Evolutionary conservation across 441 rosid genomes (phyloP).

Genomic region (Daphne laureola): DNA sequence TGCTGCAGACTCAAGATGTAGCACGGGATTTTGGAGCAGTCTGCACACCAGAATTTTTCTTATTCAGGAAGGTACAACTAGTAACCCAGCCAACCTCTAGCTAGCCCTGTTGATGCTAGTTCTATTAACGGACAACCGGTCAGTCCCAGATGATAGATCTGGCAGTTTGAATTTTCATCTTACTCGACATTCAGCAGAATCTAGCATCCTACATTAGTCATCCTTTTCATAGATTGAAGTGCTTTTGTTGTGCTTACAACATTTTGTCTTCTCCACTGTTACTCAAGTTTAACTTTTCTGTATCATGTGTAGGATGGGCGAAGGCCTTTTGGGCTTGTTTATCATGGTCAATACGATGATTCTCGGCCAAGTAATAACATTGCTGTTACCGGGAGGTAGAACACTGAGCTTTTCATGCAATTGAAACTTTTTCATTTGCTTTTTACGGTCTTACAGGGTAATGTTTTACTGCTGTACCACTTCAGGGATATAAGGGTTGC

Average conservation of each 20-base stretch:
- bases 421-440: background rate
- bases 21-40: slow-evolving; percentile 75
- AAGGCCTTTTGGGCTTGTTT: slow-evolving; percentile 84
- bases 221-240: background rate
- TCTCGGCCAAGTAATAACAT: slow-evolving; percentile 69
- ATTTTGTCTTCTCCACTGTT: background rate
- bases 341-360: slow-evolving; percentile 91
- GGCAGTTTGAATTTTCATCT: background rate
- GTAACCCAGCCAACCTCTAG: too few relatives aligned
- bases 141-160: background rate
- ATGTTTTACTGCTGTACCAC: slow-evolving; percentile 12
- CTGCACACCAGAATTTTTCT: slow-evolving; percentile 83
- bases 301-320: slow-evolving; percentile 59
- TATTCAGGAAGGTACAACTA: slow-evolving; percentile 62
- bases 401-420: slow-evolving; percentile 4
- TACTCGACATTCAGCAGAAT: background rate
- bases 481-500: slow-evolving; percentile 62
- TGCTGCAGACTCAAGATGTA: slow-evolving; percentile 67
- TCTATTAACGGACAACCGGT: background rate
- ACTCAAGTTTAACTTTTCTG: slow-evolving; percentile 6
- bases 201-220: background rate
- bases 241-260: too few relatives aligned
- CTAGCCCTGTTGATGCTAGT: background rate
- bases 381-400: slow-evolving; percentile 71
- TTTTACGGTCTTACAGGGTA: slow-evolving; percentile 2